phyloP scores from a whole-genome alignment of 2,329 filamentous ascomycete genomes.

The Trichoderma gracile region DNA sequence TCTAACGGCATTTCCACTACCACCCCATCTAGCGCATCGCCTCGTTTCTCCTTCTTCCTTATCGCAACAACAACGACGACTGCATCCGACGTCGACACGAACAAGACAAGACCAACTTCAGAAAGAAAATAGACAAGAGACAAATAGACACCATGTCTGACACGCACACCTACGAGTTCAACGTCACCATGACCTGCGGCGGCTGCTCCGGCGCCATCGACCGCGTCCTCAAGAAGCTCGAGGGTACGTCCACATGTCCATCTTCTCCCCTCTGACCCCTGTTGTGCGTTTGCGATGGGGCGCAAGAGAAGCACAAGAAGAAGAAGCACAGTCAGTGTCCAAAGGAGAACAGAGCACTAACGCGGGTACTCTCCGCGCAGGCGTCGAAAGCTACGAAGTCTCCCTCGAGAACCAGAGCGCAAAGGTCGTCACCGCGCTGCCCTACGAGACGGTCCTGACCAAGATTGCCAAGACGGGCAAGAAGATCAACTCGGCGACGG shows the following conservation, averaged over 20 bases:
- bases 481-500: conserved; percentile 76
- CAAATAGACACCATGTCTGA: conserved; percentile 61
- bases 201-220: conserved; percentile 95
- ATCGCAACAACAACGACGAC: not conserved
- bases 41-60: not conserved
- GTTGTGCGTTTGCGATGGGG: too few species aligned
- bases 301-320: too few species aligned
- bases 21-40: too few species aligned
- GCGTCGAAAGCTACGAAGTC: conserved; percentile 83
- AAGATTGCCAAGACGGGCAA: conserved; percentile 97
- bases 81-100: too few species aligned
- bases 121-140: not conserved
- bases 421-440: conserved; percentile 69
- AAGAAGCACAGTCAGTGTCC: too few species aligned
- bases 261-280: not conserved
- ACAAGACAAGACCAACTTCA: not conserved
- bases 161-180: conserved; percentile 90
- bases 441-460: conserved; percentile 77
- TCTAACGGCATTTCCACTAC: too few species aligned
- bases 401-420: conserved; percentile 85
- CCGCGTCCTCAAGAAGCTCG: conserved; percentile 86
- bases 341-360: not conserved
- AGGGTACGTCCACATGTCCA: conserved; percentile 61
- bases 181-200: conserved; percentile 89
- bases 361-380: conserved; percentile 47